Evolutionary conservation across 2,329 filamentous ascomycete genomes (phyloP).

Genomic region (Diaporthe longicolla): DNA sequence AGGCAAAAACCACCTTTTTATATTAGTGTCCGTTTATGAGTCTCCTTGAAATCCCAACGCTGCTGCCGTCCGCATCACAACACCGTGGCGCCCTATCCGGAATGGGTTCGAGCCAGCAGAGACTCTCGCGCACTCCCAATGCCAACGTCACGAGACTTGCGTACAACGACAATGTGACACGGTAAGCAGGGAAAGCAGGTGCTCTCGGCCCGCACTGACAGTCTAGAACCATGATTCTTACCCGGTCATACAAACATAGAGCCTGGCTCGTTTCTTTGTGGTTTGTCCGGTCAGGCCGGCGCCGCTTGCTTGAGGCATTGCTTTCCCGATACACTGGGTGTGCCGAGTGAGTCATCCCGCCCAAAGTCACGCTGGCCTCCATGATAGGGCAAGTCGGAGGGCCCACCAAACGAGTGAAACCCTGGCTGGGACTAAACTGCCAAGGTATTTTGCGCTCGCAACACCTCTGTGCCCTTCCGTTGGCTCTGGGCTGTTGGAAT

Average conservation of each 20-base stretch:
- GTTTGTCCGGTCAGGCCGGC: constrained; percentile 7
- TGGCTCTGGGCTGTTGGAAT: neutral
- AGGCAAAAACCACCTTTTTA: constrained; percentile 34
- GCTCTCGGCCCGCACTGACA: neutral
- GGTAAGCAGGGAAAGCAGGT: neutral
- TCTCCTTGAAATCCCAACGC: neutral
- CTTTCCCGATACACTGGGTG: neutral
- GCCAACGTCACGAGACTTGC: constrained; percentile 10
- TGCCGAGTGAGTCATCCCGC: constrained; percentile 32
- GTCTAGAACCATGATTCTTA: neutral
- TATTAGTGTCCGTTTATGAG: constrained; percentile 13
- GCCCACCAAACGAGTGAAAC: neutral
- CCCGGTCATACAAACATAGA: neutral
- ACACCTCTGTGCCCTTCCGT: neutral
- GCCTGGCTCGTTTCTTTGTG: neutral
- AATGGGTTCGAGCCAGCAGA: neutral
- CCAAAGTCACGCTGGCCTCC: constrained; percentile 5
- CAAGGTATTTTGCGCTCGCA: neutral
- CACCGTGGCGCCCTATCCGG: neutral
- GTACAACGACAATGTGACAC: neutral
- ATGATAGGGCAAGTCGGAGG: constrained; percentile 7
- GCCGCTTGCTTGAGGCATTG: neutral
- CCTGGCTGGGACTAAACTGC: neutral
- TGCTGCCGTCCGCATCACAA: neutral
- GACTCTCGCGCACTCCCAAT: neutral